These are phyloP conservation scores for Arachis stenosperma DNA, from an alignment of 306 rosid species.

Conservation along the genomic window DNA sequence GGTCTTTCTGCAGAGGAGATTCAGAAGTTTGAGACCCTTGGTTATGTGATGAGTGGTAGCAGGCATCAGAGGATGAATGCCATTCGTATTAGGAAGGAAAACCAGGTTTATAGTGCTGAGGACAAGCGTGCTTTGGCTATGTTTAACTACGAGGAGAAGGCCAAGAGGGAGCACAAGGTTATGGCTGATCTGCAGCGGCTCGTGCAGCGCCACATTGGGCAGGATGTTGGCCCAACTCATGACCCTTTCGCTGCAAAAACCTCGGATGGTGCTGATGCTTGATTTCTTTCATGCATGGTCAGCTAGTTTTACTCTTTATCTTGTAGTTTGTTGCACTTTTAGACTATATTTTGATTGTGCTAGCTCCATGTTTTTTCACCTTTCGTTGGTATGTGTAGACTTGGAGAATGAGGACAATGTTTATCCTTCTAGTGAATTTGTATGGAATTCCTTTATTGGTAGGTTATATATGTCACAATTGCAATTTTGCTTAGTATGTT, in stretches of 20 bases:
- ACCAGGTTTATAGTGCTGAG: conserved; percentile 90
- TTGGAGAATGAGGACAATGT: conserved; percentile 16
- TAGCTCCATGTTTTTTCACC: conserved; percentile 3
- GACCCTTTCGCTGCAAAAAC: conserved; percentile 75
- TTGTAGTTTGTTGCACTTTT: neutral
- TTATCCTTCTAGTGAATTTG: neutral
- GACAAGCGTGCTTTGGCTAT: conserved; percentile 80
- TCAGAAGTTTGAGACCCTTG: conserved; percentile 78
- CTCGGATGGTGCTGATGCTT: conserved; percentile 60
- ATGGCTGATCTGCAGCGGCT: conserved; percentile 98
- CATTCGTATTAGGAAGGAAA: conserved; percentile 95
- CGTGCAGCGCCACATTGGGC: conserved; percentile 95
- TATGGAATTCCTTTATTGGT: neutral
- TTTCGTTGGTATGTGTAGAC: conserved; percentile 1
- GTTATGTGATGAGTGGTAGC: conserved; percentile 98
- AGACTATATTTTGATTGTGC: neutral
- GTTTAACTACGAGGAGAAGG: conserved; percentile 96
- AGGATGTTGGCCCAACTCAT: conserved; percentile 97
- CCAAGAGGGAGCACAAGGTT: conserved; percentile 93
- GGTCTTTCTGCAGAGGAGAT: conserved; percentile 97
- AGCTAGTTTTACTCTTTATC: conserved; percentile 8
- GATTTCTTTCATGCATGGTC: conserved; percentile 47
- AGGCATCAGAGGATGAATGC: conserved; percentile 99
- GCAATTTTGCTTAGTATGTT: neutral
- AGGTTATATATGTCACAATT: neutral